Percentiles rank a stretch among this genome's conserved stretches.
phyloP scores from a whole-genome alignment of 352 stramenopile species.

The Globisporangium uncinulatum region DNA sequence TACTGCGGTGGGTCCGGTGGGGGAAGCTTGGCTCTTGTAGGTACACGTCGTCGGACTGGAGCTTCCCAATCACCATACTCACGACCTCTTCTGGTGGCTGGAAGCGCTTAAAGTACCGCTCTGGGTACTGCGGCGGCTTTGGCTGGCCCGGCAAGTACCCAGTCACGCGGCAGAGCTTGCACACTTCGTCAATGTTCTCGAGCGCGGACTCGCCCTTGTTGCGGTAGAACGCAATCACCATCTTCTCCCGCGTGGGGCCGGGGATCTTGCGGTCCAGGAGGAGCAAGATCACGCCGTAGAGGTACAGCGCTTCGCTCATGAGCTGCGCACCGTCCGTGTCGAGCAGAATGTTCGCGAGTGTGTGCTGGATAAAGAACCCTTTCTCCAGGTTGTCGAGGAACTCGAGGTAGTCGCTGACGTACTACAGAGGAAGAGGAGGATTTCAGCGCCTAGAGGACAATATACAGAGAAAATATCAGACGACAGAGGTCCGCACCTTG shows the following conservation, averaged over 20 bases:
- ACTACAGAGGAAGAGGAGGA: conserved; percentile 32
- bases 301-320: conserved; percentile 92
- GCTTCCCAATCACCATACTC: conserved; percentile 90
- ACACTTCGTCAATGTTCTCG: conserved; percentile 90
- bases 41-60: conserved; percentile 95
- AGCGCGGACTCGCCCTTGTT: conserved; percentile 86
- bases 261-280: conserved; percentile 92
- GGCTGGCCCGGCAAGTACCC: conserved; percentile 82
- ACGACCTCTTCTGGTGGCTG: conserved; percentile 85
- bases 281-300: conserved; percentile 94
- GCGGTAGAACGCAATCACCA: conserved; percentile 88
- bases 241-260: conserved; percentile 84
- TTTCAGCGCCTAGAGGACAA: neutral
- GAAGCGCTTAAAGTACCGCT: conserved; percentile 87
- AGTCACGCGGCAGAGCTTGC: conserved; percentile 87
- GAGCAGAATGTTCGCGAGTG: conserved; percentile 91
- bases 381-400: conserved; percentile 91
- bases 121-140: conserved; percentile 83
- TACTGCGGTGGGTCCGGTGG: conserved; percentile 90
- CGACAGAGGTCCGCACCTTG: conserved; percentile 30
- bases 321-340: conserved; percentile 92
- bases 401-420: conserved; percentile 89
- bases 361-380: conserved; percentile 95
- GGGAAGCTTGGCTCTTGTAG: conserved; percentile 89
- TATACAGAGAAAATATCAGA: neutral